These are phyloP conservation scores for Talaromyces sp. DNA, from an alignment of 2,329 filamentous ascomycete species.

Conservation along the genomic window DNA sequence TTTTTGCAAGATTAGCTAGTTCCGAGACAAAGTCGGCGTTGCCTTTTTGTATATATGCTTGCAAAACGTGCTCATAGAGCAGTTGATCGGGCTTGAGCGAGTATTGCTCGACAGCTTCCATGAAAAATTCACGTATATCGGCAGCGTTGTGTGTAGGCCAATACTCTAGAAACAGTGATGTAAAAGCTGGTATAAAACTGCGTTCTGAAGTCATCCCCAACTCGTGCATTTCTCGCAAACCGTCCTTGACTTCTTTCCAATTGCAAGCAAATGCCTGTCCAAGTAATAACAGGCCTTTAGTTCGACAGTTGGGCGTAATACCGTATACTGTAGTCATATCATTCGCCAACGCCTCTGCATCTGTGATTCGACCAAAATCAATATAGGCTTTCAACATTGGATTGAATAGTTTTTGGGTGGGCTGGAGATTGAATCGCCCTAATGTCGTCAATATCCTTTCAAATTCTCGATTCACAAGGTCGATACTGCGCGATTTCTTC, in stretches of 20 bases:
- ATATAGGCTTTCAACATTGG: constrained; percentile 38
- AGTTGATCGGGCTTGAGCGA: constrained; percentile 34
- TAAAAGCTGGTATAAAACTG: constrained; percentile 32
- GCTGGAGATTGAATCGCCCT: constrained; percentile 24
- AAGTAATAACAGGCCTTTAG: constrained; percentile 35
- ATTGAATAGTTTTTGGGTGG: constrained; percentile 38
- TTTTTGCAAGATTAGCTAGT: constrained; percentile 27
- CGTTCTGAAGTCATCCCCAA: constrained; percentile 26
- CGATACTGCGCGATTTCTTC: constrained; percentile 36
- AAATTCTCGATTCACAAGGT: constrained; percentile 32
- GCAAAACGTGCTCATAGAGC: constrained; percentile 37
- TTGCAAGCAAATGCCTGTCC: constrained; percentile 34
- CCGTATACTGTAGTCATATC: constrained; percentile 30
- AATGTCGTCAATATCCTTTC: constrained; percentile 27
- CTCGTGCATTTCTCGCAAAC: constrained; percentile 35
- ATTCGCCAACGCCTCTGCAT: constrained; percentile 32
- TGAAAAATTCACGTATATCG: constrained; percentile 34
- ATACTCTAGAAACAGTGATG: constrained; percentile 39
- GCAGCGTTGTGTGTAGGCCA: constrained; percentile 33
- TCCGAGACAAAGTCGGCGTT: constrained; percentile 28
- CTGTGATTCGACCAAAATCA: constrained; percentile 31
- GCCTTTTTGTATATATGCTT: constrained; percentile 38
- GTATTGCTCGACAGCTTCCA: constrained; percentile 32
- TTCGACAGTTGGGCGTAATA: constrained; percentile 28
- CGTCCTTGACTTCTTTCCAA: constrained; percentile 37